Base-by-base conservation (phyloP, 352 stramenopile species). In the Phytophthora idaei region DNA sequence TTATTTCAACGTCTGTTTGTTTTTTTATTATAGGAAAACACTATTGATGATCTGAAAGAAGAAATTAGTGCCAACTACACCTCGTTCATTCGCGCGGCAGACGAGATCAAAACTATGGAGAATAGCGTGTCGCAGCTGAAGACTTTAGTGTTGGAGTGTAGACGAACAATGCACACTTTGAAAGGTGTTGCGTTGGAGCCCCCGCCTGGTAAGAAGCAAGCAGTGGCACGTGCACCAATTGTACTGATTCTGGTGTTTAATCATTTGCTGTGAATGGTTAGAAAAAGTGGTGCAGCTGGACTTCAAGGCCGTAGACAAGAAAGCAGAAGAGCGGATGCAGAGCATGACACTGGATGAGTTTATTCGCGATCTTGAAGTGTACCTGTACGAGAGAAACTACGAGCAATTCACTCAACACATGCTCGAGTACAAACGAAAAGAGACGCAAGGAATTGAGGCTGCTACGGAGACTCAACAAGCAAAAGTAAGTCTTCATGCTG, bases 111-210 rank as follows among this genome's bases (percentile, higher is more conserved):
- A 61, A 87, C 69, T 6, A 93, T 95, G 82, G 87, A 95, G 45
- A 93, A 92, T 61, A 93, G 84, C 51, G 84, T 95, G 6, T 92
- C 83, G 44, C 80, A 92, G 57, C 73, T 95, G 42, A 92, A 93
- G 62, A 64, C 79, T 11, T 69, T 92, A 25, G 79, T 95, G 5
- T 25, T 92, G 25, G 83, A 95, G 32, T 92, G 85, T 67, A 91
- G 89, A 61, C 74, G 85, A 11, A 90, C 83, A 15, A 80, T 95
- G 45, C 52, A 84, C 17, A 59, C 74, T 2, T 57, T 95, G 21
- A 86, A 92, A 44, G 57, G 57, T 25, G 71, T 89, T 5, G 53
- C 71, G 4, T 45, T 94, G 36, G 77, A 90, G 61, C 73, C 76
- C 3, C 80, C 71, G 2, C 56, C 69, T 37, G 70, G 81, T 88